These are phyloP conservation scores for Penicillium vulpinum DNA, from an alignment of 2,329 filamentous ascomycete species.

Conservation along the genomic window DNA sequence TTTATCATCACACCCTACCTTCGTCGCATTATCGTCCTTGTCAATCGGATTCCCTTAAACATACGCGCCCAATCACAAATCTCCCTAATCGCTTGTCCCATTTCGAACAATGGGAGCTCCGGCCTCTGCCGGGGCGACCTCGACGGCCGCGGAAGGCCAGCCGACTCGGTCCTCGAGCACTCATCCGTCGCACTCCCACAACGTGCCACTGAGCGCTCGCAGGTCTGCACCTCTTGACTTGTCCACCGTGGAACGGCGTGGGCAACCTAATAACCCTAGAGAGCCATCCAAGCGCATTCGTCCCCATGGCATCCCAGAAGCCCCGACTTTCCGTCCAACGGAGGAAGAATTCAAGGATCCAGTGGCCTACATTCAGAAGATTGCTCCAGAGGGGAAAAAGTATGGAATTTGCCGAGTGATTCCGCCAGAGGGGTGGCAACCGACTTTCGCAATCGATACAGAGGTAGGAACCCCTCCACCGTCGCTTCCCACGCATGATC, in stretches of 20 bases:
- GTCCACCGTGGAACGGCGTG: conserved; percentile 86
- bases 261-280: conserved; percentile 72
- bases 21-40: conserved; percentile 32
- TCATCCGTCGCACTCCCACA: conserved; percentile 47
- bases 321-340: conserved; percentile 85
- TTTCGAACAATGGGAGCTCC: conserved; percentile 47
- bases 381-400: conserved; percentile 77
- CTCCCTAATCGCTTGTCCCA: conserved; percentile 7
- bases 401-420: conserved; percentile 96
- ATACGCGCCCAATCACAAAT: conserved; percentile 25
- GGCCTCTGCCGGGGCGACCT: conserved; percentile 43
- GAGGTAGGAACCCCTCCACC: conserved; percentile 63
- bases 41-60: conserved; percentile 21
- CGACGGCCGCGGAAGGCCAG: conserved; percentile 31
- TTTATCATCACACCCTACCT: conserved; percentile 31
- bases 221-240: conserved; percentile 73
- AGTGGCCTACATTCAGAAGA: conserved; percentile 89
- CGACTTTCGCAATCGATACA: conserved; percentile 92
- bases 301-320: conserved; percentile 82
- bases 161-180: conserved; percentile 45
- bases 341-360: conserved; percentile 95
- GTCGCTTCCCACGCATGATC: background rate
- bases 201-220: conserved; percentile 64
- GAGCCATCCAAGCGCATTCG: conserved; percentile 76
- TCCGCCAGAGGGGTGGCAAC: conserved; percentile 90